Evolutionary conservation across 1,284 basidiomycete species (phyloP).

Genomic region (Ustilago esculenta): DNA sequence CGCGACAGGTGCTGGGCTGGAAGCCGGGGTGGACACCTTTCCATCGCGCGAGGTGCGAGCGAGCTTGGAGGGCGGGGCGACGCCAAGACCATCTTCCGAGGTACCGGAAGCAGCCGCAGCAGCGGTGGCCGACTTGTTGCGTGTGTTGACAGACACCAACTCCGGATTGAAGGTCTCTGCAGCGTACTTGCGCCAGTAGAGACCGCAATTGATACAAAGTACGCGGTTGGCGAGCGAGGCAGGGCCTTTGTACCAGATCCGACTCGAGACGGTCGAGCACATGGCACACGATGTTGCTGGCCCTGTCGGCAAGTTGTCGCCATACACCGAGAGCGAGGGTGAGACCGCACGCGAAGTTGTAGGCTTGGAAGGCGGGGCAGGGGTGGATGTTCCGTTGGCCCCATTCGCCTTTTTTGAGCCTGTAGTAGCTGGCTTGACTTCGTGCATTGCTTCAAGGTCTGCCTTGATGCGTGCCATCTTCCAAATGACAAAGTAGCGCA

Average conservation of each 20-base stretch:
- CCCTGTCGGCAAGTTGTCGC: constrained; percentile 30
- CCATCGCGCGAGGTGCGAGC: constrained; percentile 36
- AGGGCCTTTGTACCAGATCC: constrained; percentile 64
- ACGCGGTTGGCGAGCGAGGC: constrained; percentile 51
- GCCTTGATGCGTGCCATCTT: constrained; percentile 72
- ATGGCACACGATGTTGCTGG: constrained; percentile 51
- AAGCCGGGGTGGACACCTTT: constrained; percentile 22
- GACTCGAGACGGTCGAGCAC: constrained; percentile 54
- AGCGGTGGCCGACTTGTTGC: constrained; percentile 44
- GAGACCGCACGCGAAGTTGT: constrained; percentile 56
- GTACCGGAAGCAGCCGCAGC: constrained; percentile 31
- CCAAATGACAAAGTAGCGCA: constrained; percentile 85
- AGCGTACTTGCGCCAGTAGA: constrained; percentile 66
- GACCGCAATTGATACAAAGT: constrained; percentile 62
- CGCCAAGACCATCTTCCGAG: constrained; percentile 50
- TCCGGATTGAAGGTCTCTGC: constrained; percentile 57
- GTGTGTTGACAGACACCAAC: constrained; percentile 48
- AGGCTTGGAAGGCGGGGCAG: constrained; percentile 27
- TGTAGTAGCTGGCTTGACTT: constrained; percentile 6
- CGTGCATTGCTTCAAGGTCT: constrained; percentile 27
- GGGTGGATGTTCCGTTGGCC: constrained; percentile 3
- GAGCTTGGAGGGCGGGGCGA: constrained; percentile 59
- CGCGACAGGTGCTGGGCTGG: constrained; percentile 15
- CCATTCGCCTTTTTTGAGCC: constrained; percentile 24
- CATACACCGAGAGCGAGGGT: constrained; percentile 54